Evolutionary conservation across 1,284 basidiomycete genomes (phyloP), one percentile per base, ranked within the genome.

Genomic region (Heterobasidion irregulare): DNA sequence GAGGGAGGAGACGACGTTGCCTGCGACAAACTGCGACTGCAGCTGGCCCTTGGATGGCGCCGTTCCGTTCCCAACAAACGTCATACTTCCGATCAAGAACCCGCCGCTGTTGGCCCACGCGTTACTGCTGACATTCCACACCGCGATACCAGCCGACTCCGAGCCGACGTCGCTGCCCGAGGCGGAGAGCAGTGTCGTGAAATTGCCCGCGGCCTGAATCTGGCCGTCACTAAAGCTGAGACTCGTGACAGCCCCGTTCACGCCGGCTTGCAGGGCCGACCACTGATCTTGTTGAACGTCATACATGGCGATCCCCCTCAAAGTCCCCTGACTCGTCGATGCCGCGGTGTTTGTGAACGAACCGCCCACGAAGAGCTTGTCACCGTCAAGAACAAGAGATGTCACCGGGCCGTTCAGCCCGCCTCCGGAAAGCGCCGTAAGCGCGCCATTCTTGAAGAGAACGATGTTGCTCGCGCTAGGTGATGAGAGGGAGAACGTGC

Each of bases 301-400:
- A 72, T 96, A 99, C 55, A 82, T 65, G 0, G 88, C 93, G 44
- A 98, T 69, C 56, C 87, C 79, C 47, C 72, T 70, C 9, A 94
- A 72, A 12, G 68, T 71, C 53, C 82, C 79, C 47, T 75, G 70
- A 1, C 76, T 80, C 0, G 82, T 76, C 36, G 75, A 70, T 7
- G 77, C 70, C 6, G 73, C 71, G 0, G 91, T 91, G 59, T 86
- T 82, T 1, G 77, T 81, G 72, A 98, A 99, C 2, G 83, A 75
- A 1, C 95, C 95, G 36, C 93, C 95, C 48, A 94, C 84, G 66
- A 82, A 98, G 33, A 98, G 70, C 8, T 72, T 76, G 62, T 83
- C 77, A 43, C 77, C 86, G 48, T 78, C 68, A 10, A 86, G 65
- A 6, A 78, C 73, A 33, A 92, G 68, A 1, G 89, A 79, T n/a